Conservation (phyloP, 1,139 yeast species). For the Suhomyces wounanorum region DNA sequence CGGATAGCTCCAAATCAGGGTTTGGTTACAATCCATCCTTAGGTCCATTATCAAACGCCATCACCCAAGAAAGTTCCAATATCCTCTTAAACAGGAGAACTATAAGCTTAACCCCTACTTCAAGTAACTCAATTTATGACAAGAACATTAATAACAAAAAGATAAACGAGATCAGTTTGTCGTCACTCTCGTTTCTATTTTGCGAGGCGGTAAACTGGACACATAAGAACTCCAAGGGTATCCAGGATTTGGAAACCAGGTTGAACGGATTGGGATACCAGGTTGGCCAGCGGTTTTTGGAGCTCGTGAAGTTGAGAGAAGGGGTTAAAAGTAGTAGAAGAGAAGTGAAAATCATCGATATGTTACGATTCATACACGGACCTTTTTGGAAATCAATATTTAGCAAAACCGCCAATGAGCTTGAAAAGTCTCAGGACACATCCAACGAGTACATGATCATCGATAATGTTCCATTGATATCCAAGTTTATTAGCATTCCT, state of each 20-base stretch:
- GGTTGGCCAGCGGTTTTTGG: conserved; percentile 52
- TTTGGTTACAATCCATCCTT: conserved; percentile 50
- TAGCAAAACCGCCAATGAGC: conserved; percentile 81
- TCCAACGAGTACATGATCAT: conserved; percentile 83
- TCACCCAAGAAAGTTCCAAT: conserved; percentile 38
- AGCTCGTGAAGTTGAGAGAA: conserved; percentile 46
- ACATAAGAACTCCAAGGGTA: conserved; percentile 64
- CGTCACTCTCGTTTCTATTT: conserved; percentile 70
- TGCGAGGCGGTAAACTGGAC: conserved; percentile 72
- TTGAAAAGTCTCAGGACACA: conserved; percentile 84
- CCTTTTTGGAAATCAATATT: conserved; percentile 81
- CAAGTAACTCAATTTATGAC: conserved; percentile 59
- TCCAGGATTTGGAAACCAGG: conserved; percentile 74
- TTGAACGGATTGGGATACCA: conserved; percentile 76
- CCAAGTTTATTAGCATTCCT: conserved; percentile 79
- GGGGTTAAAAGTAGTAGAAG: conserved; percentile 69
- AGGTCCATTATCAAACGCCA: conserved; percentile 44
- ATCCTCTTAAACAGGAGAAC: conserved; percentile 38
- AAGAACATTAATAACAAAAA: conserved; percentile 62
- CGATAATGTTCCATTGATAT: conserved; percentile 76
- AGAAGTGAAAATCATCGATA: conserved; percentile 72
- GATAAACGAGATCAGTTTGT: conserved; percentile 63
- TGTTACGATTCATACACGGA: conserved; percentile 81
- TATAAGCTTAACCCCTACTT: conserved; percentile 33
- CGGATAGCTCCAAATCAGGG: conserved; percentile 37